Base-by-base conservation (phyloP, 148 eudicot species). In the Simmondsia chinensis region DNA sequence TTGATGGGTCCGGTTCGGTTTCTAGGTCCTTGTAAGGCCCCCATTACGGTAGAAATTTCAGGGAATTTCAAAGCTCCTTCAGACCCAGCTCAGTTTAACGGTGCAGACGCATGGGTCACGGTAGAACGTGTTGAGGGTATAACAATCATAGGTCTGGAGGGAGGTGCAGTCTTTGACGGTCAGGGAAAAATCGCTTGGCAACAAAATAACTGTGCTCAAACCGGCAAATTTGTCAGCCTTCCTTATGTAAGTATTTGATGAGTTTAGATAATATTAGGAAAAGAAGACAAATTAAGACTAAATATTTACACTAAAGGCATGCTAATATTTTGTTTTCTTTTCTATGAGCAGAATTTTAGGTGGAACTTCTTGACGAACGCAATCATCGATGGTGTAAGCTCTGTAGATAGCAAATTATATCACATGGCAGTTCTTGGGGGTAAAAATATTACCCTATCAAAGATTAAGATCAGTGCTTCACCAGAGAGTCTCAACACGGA, bases 51-150 rank as follows among this genome's bases (percentile, higher is more conserved):
- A 14, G 52, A 65, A 43, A 25, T 76, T 1, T 4, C 35, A 18
- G 96, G 87, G 18, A 87, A 72, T 21, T 24, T 82, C 39, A 61
- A 50, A 52, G 95, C 87, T 27, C 68, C 76, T 4, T 48, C 66
- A 3, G 56, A 71, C 30, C 63, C 64, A 0, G 47, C 19, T 11
- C 25, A 28, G 0, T 59, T 69, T 16, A 41, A 54, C 11, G 63
- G 69, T 3, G 41, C 15, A 4, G 71, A 52, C 4, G 45, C 64
- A 4, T 74, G 81, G 84, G 20, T 86, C 15, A 67, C 52, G 3
- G 4, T 81, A 1, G 49, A 57, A n/a, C 16, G 42, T 2, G 39
- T 79, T 8, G 33, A 65, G 6, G 33, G 43, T 10, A 46, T 79
- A 35, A 75, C 73, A 2, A 25, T 80, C 14, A 55, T 67, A 3